Percentiles rank a stretch among this genome's conserved stretches.
phyloP scores from a whole-genome alignment of 495 filamentous ascomycete species.

The Articulospora tetracladia region DNA sequence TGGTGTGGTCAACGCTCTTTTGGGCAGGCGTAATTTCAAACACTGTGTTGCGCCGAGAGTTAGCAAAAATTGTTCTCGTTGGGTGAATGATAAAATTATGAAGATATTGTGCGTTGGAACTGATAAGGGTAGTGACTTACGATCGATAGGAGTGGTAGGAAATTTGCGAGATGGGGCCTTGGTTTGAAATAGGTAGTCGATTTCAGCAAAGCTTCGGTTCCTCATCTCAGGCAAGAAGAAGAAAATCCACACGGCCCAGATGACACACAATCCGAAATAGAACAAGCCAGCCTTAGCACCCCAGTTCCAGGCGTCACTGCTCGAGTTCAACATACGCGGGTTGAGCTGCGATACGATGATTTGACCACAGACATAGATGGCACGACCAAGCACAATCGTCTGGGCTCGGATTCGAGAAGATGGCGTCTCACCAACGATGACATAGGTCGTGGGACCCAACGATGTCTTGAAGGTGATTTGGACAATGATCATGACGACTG shows the following conservation, averaged over 20 bases:
- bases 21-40: too few relatives aligned
- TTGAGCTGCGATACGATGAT: slow-evolving; percentile 5
- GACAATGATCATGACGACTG: background rate
- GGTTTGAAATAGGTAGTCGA: slow-evolving; percentile 24
- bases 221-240: slow-evolving; percentile 55
- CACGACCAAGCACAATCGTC: slow-evolving; percentile 11
- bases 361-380: slow-evolving; percentile 7
- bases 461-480: background rate
- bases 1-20: too few relatives aligned
- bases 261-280: slow-evolving; percentile 46
- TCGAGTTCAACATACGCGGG: slow-evolving; percentile 11
- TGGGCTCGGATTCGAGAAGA: slow-evolving; percentile 7
- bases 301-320: slow-evolving; percentile 44
- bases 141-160: slow-evolving; percentile 21
- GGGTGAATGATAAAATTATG: too few relatives aligned
- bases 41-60: too few relatives aligned
- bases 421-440: slow-evolving; percentile 10
- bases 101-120: too few relatives aligned
- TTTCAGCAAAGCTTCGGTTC: slow-evolving; percentile 55
- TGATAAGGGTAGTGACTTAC: slow-evolving; percentile 10
- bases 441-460: slow-evolving; percentile 5
- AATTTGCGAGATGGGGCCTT: slow-evolving; percentile 1
- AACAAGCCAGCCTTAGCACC: slow-evolving; percentile 48
- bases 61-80: too few relatives aligned
- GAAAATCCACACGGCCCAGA: slow-evolving; percentile 28